A percentile compares a stretch with the other conserved stretches of the same genome.
These are phyloP conservation scores for Grosmannia serpens DNA, from an alignment of 2,329 filamentous ascomycete species.

Conservation along the genomic window DNA sequence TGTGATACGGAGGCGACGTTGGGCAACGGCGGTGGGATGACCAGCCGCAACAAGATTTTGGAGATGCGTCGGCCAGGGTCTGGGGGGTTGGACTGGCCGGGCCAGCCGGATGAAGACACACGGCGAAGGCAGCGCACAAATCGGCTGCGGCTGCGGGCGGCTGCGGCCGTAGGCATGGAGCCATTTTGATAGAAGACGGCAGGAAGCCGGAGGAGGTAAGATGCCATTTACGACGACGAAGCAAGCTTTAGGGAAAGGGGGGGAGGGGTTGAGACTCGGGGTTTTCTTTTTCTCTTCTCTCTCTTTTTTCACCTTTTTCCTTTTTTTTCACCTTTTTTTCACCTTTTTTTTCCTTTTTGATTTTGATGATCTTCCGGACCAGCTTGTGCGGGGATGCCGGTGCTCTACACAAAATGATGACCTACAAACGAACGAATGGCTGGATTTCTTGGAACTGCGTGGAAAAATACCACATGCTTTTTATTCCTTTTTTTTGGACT, in stretches of 20 bases:
- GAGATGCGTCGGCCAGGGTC: background rate
- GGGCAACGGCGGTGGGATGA: constrained; percentile 11
- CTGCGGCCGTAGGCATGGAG: background rate
- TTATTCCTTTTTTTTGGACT: background rate
- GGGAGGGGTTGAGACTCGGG: no score
- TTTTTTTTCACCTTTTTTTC: no score
- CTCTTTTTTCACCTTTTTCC: no score
- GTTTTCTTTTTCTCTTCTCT: no score
- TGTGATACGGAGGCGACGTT: constrained; percentile 25
- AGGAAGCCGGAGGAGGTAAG: background rate
- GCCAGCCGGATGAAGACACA: background rate
- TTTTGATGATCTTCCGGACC: no score
- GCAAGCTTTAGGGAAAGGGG: no score
- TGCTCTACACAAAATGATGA: no score
- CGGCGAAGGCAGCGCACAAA: background rate
- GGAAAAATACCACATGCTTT: background rate
- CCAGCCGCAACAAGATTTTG: background rate
- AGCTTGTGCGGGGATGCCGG: no score
- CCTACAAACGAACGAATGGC: background rate
- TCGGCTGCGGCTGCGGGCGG: background rate
- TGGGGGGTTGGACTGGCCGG: constrained; percentile 7
- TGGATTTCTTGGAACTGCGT: background rate
- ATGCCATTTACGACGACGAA: no score
- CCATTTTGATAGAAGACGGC: background rate
- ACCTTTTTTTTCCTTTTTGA: background rate